Evolutionary conservation across 2,329 filamentous ascomycete genomes (phyloP), one percentile per base, ranked within the genome.

Genomic region (Fusarium ramigenum): DNA sequence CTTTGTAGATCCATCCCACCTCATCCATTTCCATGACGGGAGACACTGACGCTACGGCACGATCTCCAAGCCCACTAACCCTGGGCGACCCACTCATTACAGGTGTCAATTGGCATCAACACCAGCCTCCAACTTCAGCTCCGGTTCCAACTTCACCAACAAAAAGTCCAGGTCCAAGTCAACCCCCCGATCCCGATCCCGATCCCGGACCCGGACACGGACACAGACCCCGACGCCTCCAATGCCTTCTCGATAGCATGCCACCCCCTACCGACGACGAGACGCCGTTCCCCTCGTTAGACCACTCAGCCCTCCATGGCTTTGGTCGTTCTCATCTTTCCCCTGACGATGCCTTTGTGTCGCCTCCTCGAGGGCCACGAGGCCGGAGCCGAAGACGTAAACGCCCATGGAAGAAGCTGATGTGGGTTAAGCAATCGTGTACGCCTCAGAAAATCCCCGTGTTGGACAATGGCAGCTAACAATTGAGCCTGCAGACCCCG

Each of bases 401-500:
- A 79, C 89, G 90, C 57, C 90, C 90, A 16, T 98, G 96, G 93
- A 97, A 97, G 87, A 98, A 98, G 85, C 84, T 99, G 74, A 88
- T 99, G 62, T 99, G 96, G 96, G 95, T 99, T 79, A 97, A 97
- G 84, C 96, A 98, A 81, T 93, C 93, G 39, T 97, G 93, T 95
- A 85, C 73, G 50, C 16, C 23, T n/a, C 7, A 37, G 21, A 19
- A 23, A 42, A 49, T 16, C 25, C 21, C 42, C 30, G n/a, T 14
- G 19, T 25, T 39, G 42, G 16, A 66, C n/a, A 37, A 50, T 43
- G n/a, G 36, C 32, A 54, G 67, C 62, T 71, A 49, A 71, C 39
- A 46, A 40, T 34, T 18, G 44, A 66, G 36, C 21, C n/a, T 21
- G 18, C 59, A 95, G 94, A 97, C 80, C 95, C 96, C n/a, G 96